Evolutionary conservation across 441 rosid genomes (phyloP), one percentile per base, ranked within the genome.

Genomic region (Croton setiger): DNA sequence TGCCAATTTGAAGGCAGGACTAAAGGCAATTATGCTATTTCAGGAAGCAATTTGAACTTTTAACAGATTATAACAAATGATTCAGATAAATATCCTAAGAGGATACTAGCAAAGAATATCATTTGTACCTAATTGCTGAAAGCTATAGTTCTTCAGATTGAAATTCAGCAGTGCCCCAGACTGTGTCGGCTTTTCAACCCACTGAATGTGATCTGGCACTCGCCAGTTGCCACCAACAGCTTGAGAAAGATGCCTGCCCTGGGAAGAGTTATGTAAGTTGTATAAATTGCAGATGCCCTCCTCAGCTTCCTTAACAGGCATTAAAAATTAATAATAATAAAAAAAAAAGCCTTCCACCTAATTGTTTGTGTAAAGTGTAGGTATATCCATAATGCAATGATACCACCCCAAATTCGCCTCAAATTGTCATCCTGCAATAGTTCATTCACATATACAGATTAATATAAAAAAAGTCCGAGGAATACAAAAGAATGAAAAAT

Each of bases 221-320:
- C 85, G 79, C 97, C 92, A 90, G 82, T 72, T 81, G 71, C 85
- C 81, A 31, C 86, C 91, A 74, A 78, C 80, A 66, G 80, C 80
- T 78, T 80, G 88, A 21, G 87, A 78, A 41, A 78, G 84, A 65
- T 77, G 85, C 77, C 85, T 92, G 74, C 77, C 83, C 77, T 80
- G 90, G 66, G 88, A 75, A 74, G 79, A 75, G 67, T 80, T 84
- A 57, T 89, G 94, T 71, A 85, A 89, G 74, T 86, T 91, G 83
- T 87, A 84, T 78, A 89, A 82, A 83, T 87, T 86, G 79, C 86
- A 92, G 80, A 83, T 84, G 82, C 86, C 82, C 75, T 90, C 97
- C 80, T 90, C 96, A 82, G 78, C 81, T 85, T 88, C 88, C 88
- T 90, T 84, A 79, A 89, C 97, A 87, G 98, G 96, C 97, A 93